Conservation (phyloP, 2,329 filamentous ascomycete genomes). For the Cytospora paraplurivora region DNA sequence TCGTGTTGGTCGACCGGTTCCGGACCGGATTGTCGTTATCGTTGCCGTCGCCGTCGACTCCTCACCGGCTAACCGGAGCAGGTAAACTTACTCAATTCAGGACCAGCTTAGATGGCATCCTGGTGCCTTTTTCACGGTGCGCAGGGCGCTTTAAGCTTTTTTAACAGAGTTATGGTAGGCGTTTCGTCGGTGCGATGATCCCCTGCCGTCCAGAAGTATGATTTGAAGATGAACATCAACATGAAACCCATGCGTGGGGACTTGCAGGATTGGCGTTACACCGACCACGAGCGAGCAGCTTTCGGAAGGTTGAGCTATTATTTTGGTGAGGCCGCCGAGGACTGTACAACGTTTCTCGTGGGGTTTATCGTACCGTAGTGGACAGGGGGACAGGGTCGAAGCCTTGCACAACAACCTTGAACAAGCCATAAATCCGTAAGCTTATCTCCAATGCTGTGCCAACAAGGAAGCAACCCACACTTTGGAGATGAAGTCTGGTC, state of each 20-base stretch:
- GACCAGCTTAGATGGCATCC: not conserved
- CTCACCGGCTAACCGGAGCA: not conserved
- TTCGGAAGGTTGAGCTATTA: not conserved
- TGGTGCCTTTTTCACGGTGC: not conserved
- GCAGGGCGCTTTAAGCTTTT: not conserved
- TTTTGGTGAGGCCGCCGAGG: not conserved
- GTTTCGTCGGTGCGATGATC: conserved; percentile 10
- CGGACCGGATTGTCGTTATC: not conserved
- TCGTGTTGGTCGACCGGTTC: conserved; percentile 26
- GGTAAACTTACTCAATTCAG: not conserved
- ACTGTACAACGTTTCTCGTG: not conserved
- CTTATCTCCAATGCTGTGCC: conserved; percentile 2
- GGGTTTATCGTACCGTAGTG: not conserved
- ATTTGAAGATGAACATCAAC: conserved; percentile 7
- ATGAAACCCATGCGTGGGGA: conserved; percentile 17
- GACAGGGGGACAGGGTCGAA: not conserved
- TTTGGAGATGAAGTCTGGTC: conserved; percentile 7
- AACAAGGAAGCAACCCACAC: conserved; percentile 1
- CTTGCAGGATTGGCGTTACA: not conserved
- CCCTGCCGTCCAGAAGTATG: not conserved
- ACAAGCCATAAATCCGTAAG: not conserved
- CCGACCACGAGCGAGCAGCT: conserved; percentile 5
- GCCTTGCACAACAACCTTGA: not conserved
- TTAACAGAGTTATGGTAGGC: not conserved
- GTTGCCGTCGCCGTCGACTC: not conserved